Conservation (phyloP, 208 protist species). For the Phytomonas sp. region DNA sequence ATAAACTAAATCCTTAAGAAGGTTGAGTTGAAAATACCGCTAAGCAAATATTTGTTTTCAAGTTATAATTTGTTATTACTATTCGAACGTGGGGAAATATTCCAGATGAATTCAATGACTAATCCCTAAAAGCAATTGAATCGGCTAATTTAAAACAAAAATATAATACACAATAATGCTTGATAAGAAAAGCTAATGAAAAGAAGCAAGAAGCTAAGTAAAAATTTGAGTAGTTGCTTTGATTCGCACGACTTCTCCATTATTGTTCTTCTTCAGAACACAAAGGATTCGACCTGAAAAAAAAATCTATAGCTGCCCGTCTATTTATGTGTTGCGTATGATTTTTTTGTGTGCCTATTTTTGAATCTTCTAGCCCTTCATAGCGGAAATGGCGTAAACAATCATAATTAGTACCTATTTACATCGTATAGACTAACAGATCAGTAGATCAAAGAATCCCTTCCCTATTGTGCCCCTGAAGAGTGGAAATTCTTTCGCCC, state of each 20-base stretch:
- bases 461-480: background rate
- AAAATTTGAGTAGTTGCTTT: background rate
- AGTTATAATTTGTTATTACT: slow-evolving; percentile 2
- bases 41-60: background rate
- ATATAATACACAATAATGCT: background rate
- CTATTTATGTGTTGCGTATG: background rate
- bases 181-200: background rate
- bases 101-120: slow-evolving; percentile 1
- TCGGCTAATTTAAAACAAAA: slow-evolving; percentile 5
- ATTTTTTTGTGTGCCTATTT: background rate
- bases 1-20: background rate
- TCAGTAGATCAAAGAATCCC: background rate
- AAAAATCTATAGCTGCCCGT: background rate
- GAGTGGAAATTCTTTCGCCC: background rate
- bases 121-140: slow-evolving; percentile 6
- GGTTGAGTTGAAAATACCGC: background rate
- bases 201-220: background rate
- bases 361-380: background rate
- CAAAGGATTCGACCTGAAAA: background rate
- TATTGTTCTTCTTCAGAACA: background rate
- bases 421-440: background rate
- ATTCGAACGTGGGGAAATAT: background rate
- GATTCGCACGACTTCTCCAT: background rate
- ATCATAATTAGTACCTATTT: background rate
- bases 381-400: background rate